These are phyloP conservation scores for Aspergillus nanangensis DNA, from an alignment of 495 filamentous ascomycete species.

Conservation along the genomic window DNA sequence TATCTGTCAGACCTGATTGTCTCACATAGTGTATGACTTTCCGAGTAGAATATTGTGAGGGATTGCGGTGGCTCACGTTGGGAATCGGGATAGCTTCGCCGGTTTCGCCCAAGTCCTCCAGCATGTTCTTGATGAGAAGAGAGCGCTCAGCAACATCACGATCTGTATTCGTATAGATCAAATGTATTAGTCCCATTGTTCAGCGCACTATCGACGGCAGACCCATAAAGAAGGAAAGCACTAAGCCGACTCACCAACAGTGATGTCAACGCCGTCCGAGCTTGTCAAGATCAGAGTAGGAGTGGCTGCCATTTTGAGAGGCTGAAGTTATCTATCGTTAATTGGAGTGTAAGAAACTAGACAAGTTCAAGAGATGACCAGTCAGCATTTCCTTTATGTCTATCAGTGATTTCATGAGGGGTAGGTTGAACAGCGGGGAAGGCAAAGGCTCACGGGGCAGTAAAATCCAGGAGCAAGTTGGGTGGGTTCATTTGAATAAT, in stretches of 20 bases:
- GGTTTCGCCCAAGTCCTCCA: slow-evolving; percentile 82
- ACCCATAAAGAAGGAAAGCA: neutral
- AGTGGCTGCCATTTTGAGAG: slow-evolving; percentile 14
- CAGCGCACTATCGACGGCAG: neutral
- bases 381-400: neutral
- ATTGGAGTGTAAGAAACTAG: neutral
- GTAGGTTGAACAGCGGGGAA: neutral
- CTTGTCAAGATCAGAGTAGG: slow-evolving; percentile 47
- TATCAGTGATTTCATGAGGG: slow-evolving; percentile 1
- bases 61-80: slow-evolving; percentile 79
- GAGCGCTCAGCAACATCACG: slow-evolving; percentile 85
- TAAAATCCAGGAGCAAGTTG: no score
- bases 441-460: slow-evolving; percentile 1
- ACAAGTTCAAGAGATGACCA: neutral
- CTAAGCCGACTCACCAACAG: slow-evolving; percentile 44
- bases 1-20: neutral
- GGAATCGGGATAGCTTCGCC: slow-evolving; percentile 74
- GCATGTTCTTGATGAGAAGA: slow-evolving; percentile 94
- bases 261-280: slow-evolving; percentile 52
- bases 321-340: neutral
- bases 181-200: neutral
- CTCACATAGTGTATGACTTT: no score
- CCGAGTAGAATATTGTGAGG: no score
- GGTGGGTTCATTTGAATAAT: neutral
- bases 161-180: slow-evolving; percentile 43